Conservation (phyloP, 768 basidiomycete species). For the Solioccasus polychromus region DNA sequence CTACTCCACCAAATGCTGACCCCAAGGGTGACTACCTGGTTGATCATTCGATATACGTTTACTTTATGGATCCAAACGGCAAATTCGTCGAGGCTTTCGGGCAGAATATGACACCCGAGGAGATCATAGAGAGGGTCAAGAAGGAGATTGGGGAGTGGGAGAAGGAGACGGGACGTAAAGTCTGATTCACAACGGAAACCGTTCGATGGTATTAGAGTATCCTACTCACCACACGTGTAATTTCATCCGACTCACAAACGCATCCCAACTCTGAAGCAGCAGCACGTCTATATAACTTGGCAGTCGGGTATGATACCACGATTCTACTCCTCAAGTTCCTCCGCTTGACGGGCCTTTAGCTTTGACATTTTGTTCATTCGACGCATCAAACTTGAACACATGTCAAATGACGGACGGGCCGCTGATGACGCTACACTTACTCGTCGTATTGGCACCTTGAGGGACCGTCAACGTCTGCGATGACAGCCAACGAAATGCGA, state of each 20-base stretch:
- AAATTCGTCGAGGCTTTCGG: conserved; percentile 97
- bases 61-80: conserved; percentile 95
- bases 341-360: conserved; percentile 52
- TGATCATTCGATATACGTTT: conserved; percentile 95
- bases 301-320: conserved; percentile 12
- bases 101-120: conserved; percentile 66
- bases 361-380: conserved; percentile 84
- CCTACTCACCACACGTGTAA: conserved; percentile 11
- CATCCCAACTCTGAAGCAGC: conserved; percentile 1
- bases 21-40: conserved; percentile 94
- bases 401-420: background rate
- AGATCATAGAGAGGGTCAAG: conserved; percentile 61
- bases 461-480: conserved; percentile 4
- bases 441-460: conserved; percentile 92
- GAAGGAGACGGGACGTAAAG: conserved; percentile 31
- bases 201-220: background rate
- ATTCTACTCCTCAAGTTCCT: conserved; percentile 35
- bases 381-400: conserved; percentile 68
- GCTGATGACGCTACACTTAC: conserved; percentile 45
- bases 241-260: conserved; percentile 12
- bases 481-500: background rate
- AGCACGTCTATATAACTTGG: conserved; percentile 13
- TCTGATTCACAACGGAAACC: conserved; percentile 15
- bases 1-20: conserved; percentile 85
- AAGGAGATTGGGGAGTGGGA: conserved; percentile 48